phyloP scores from a whole-genome alignment of 139 green algal genomes.

The Astrephomene gubernaculifera region DNA sequence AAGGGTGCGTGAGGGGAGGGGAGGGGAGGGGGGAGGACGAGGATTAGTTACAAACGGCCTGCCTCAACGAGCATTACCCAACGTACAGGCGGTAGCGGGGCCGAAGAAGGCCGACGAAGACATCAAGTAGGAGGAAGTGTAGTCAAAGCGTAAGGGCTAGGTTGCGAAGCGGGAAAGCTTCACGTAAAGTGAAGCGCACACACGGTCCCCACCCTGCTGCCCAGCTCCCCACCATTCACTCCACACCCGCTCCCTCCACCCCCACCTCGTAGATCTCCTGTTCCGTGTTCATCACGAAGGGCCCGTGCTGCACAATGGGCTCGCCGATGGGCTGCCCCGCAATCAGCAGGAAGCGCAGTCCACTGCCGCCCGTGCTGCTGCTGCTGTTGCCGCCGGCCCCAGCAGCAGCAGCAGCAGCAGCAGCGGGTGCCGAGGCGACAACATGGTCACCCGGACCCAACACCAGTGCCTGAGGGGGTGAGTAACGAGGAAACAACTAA shows the following conservation, averaged over 20 bases:
- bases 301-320: constrained; percentile 88
- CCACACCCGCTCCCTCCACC: neutral
- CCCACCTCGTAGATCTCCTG: constrained; percentile 50
- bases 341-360: constrained; percentile 86
- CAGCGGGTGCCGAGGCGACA: no score
- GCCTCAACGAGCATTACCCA: no score
- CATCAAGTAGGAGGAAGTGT: no score
- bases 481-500: neutral
- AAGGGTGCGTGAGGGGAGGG: neutral
- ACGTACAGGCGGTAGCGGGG: no score
- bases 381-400: no score
- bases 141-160: no score
- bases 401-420: no score
- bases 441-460: constrained; percentile 67
- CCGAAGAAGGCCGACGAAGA: no score
- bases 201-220: neutral
- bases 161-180: no score
- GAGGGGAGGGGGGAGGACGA: neutral
- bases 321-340: constrained; percentile 88
- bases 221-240: neutral
- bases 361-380: constrained; percentile 38
- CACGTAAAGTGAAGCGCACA: no score
- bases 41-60: no score
- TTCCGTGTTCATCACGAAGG: constrained; percentile 92
- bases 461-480: constrained; percentile 51